Evolutionary conservation across 495 filamentous ascomycete genomes (phyloP).

Genomic region (Penicillium verhagenii): DNA sequence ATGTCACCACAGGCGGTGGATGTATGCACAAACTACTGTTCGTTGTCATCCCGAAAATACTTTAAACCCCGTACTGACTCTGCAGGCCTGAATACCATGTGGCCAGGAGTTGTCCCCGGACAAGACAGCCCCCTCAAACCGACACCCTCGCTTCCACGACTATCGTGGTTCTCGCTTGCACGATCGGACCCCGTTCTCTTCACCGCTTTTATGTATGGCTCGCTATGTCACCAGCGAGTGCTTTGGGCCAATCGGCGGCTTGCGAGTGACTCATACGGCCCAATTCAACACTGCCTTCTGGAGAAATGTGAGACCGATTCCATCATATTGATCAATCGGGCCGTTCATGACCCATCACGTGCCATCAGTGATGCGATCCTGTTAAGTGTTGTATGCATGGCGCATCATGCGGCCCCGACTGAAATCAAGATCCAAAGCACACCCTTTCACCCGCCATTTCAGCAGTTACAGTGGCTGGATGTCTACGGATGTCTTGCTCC

Average conservation of each 20-base stretch:
- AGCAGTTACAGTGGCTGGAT: conserved; percentile 42
- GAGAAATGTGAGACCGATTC: conserved; percentile 37
- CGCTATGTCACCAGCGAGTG: conserved; percentile 40
- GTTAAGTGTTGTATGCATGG: conserved; percentile 43
- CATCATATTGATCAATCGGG: conserved; percentile 37
- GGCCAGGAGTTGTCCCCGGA: conserved; percentile 37
- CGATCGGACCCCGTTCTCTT: conserved; percentile 37
- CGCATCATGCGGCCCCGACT: conserved; percentile 33
- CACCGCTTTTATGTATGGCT: conserved; percentile 39
- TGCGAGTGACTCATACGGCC: conserved; percentile 18
- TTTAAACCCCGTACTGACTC: not conserved
- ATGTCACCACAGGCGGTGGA: conserved; percentile 20
- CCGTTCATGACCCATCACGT: conserved; percentile 31
- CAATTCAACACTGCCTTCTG: conserved; percentile 27
- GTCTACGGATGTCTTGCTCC: conserved; percentile 40
- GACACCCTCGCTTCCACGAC: not conserved
- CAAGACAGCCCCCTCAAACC: not conserved
- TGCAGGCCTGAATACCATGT: conserved; percentile 30
- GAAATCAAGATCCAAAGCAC: conserved; percentile 6
- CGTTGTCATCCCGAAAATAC: not conserved
- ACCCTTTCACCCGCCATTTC: conserved; percentile 39
- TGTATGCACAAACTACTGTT: conserved; percentile 27
- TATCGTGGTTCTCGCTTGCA: conserved; percentile 36
- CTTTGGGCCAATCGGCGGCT: conserved; percentile 35
- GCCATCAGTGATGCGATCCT: conserved; percentile 37